phyloP scores from a whole-genome alignment of 2,329 filamentous ascomycete genomes.

The Aspergillus caelatus region DNA sequence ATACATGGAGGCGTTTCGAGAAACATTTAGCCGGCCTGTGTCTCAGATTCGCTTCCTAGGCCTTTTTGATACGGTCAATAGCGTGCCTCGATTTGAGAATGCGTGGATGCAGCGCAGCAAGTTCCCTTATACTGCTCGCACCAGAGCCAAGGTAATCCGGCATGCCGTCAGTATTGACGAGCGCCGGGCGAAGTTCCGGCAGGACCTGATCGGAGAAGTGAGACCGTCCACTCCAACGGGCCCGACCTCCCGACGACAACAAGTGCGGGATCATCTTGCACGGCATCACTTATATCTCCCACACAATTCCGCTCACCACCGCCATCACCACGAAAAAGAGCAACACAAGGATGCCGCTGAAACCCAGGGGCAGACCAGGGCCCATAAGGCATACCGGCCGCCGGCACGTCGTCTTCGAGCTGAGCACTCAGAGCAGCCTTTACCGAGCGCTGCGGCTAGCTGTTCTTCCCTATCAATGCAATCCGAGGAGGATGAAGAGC shows the following conservation, averaged over 20 bases:
- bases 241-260: conserved; percentile 9
- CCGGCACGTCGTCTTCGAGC: neutral
- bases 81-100: conserved; percentile 74
- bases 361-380: no score
- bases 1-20: conserved; percentile 77
- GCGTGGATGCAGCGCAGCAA: conserved; percentile 74
- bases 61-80: conserved; percentile 81
- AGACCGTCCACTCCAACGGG: conserved; percentile 32
- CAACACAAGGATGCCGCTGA: no score
- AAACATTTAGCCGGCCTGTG: conserved; percentile 77
- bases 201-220: conserved; percentile 56
- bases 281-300: neutral
- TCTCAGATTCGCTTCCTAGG: conserved; percentile 74
- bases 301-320: neutral
- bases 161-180: conserved; percentile 63
- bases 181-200: conserved; percentile 60
- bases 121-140: conserved; percentile 64
- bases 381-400: neutral
- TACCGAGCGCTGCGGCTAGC: neutral
- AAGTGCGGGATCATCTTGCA: neutral
- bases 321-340: neutral
- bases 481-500: conserved; percentile 44
- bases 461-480: neutral
- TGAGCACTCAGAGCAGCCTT: conserved; percentile 12
- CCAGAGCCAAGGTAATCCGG: conserved; percentile 57